Evolutionary conservation across 208 protist genomes (phyloP), one percentile per base, ranked within the genome.

Genomic region (Polymyxa betae): DNA sequence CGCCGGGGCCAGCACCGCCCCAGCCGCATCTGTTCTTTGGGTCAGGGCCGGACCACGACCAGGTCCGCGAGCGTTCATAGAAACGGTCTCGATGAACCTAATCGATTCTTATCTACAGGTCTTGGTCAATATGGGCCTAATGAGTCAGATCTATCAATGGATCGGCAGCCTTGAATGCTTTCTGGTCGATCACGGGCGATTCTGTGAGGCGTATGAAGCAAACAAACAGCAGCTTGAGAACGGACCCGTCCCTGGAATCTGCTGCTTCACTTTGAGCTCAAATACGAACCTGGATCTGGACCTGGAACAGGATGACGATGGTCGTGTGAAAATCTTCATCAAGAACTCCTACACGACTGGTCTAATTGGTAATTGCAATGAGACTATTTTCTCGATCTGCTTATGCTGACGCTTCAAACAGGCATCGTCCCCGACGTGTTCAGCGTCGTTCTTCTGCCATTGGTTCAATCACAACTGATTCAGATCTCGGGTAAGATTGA

Each of bases 261-360:
- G 54, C 54, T 66, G 54, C 54, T 66, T 66, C 54, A 66, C 54
- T 16, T 66, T 66, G 54, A 32, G 20, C 20, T 66, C 54, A 29
- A 66, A 66, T 29, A 66, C 54, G 54, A 66, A 66, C 29, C 54
- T 66, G 54, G 54, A 66, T 29, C 54, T 66, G 20, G 54, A 66
- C 54, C 20, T 66, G 54, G 54, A 66, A 66, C 54, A 29, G 20
- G 54, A 66, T 66, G 54, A 66, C 54, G 54, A 66, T 29, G 54
- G 54, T 32, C 54, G 29, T 16, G 29, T 29, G 20, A 66, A 66
- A 29, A 66, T 66, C 29, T 66, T 66, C 54, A 66, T 66, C 54
- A 66, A 66, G 54, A 66, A 66, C 54, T 16, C 54, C 20, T 66
- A 66, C 54, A 66, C 54, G 54, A 66, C 54, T 29, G 54, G 54